phyloP scores from a whole-genome alignment of 495 filamentous ascomycete genomes.

The Parathielavia appendiculata region DNA sequence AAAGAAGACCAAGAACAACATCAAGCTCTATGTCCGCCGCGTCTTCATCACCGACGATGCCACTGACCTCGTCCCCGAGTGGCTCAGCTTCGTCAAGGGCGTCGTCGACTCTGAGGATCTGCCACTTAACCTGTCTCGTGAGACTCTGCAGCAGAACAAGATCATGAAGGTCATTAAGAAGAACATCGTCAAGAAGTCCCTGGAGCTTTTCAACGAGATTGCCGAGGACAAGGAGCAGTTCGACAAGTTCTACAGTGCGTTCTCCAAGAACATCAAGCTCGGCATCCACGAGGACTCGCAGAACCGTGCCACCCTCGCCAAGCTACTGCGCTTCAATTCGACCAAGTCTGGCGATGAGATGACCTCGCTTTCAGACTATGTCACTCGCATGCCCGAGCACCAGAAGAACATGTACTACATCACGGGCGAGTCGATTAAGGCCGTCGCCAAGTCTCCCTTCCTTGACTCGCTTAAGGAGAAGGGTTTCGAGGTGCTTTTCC shows the following conservation, averaged over 20 bases:
- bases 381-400: constrained; percentile 98
- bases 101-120: constrained; percentile 99
- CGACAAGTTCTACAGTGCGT: constrained; percentile 99
- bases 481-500: constrained; percentile 99
- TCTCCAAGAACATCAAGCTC: constrained; percentile 99
- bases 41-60: constrained; percentile 99
- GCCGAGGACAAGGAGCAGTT: constrained; percentile 99
- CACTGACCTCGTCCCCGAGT: constrained; percentile 98
- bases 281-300: constrained; percentile 99
- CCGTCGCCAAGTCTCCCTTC: constrained; percentile 96
- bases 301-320: constrained; percentile 89
- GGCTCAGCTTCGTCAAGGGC: constrained; percentile 99
- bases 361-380: constrained; percentile 92
- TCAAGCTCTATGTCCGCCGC: constrained; percentile 99
- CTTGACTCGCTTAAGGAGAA: constrained; percentile 98
- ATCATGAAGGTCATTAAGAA: constrained; percentile 99
- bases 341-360: constrained; percentile 96
- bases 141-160: constrained; percentile 99
- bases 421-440: constrained; percentile 98
- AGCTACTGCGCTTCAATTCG: constrained; percentile 97
- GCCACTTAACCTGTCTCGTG: constrained; percentile 97
- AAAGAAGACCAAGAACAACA: constrained; percentile 99
- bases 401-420: constrained; percentile 99
- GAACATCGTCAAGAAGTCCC: constrained; percentile 99
- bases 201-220: constrained; percentile 98